Base-by-base conservation (phyloP, 2,329 filamentous ascomycete species). In the Pyrenophora tritici-repentis region DNA sequence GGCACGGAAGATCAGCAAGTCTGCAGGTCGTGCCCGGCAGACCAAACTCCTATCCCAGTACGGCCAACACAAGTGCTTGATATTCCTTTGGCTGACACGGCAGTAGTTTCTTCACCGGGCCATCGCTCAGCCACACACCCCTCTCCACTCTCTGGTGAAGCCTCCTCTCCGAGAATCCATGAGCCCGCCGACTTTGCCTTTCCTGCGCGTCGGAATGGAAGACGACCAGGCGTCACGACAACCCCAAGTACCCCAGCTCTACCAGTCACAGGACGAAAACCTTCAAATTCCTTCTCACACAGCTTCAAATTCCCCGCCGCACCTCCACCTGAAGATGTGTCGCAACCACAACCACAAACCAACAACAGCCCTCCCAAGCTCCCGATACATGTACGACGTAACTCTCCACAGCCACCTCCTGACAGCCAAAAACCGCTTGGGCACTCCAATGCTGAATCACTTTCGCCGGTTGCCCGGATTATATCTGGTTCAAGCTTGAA, bases 1-100 rank as follows among this genome's bases (percentile, higher is more conserved):
- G 86, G 4, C 91, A 96, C 77, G 85, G 81, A 40, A 83, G 91
- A 44, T 91, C 91, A 32, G 85, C 90, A 18, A 96, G 91, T 76
- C 76, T 96, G 53, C 91, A 96, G 71, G 87, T 93, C 59, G 70
- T 84, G 56, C 78, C 85, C 39, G 79, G 69, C 44, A 59, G 67
- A 22, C 70, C 66, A 38, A 70, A 58, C 43, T 61, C 65, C n/a
- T 70, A 69, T 55, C 61, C 68, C 62, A 65, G 68, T 68, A 69
- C 39, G 42, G 20, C 17, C 42, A 47, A 17, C 26, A 29, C 14
- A 10, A 16, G 35, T 33, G 4, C 16, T 24, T 29, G 26, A 42
- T 31, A 33, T 37, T 46, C 34, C 32, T 22, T 32, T 38, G 29
- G 48, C 65, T 71, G 38, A 72, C 52, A 42, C 32, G 31, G n/a